These are phyloP conservation scores for Warburgia ugandensis DNA, from an alignment of 164 flowering plant genomes.

Conservation along the genomic window DNA sequence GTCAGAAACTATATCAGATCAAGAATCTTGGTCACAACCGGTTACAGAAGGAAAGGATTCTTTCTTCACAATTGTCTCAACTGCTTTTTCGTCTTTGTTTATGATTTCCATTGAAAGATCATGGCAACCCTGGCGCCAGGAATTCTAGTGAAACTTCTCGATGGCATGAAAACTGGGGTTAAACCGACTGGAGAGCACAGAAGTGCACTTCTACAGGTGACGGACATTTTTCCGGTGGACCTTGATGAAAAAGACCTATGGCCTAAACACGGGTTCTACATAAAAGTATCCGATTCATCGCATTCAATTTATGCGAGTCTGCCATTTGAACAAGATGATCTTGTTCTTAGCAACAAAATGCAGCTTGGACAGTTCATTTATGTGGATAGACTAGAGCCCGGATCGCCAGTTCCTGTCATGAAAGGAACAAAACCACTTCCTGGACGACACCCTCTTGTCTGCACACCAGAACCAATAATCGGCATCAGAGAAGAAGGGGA, in stretches of 20 bases:
- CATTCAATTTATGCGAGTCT: conserved; percentile 78
- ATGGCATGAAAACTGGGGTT: conserved; percentile 65
- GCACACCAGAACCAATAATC: conserved; percentile 82
- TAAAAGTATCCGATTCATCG: conserved; percentile 90
- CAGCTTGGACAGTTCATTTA: conserved; percentile 92
- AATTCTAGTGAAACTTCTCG: conserved; percentile 65
- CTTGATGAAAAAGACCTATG: conserved; percentile 81
- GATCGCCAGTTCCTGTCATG: conserved; percentile 77
- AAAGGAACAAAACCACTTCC: conserved; percentile 78
- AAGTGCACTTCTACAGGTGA: conserved; percentile 80
- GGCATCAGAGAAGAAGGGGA: conserved; percentile 55
- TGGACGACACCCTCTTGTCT: conserved; percentile 86
- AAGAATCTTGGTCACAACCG: no score
- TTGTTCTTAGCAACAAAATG: conserved; percentile 84
- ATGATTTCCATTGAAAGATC: no score
- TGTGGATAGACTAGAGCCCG: conserved; percentile 80
- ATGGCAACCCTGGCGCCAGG: conserved; percentile 92
- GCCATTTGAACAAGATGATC: conserved; percentile 82
- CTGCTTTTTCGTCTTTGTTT: no score
- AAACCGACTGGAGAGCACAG: conserved; percentile 82
- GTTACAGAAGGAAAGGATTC: no score
- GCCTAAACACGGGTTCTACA: conserved; percentile 84
- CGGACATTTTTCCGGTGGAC: conserved; percentile 91
- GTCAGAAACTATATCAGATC: no score
- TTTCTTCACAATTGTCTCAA: no score